These are phyloP conservation scores for Isabelozyma heimii DNA, from an alignment of 805 yeast genomes.

Conservation along the genomic window DNA sequence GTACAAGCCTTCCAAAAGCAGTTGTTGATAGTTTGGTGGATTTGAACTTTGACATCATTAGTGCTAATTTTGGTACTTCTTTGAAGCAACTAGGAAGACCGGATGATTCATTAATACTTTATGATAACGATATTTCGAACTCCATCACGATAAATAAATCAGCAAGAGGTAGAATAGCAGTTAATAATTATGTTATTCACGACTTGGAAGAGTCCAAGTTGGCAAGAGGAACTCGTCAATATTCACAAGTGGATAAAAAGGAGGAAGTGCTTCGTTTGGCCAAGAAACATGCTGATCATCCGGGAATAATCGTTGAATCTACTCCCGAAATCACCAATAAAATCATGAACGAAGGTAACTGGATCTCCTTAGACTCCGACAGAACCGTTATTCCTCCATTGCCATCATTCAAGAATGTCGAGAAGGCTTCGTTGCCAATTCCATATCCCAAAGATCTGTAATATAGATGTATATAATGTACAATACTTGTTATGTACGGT, in stretches of 20 bases:
- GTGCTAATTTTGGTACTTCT: constrained; percentile 9
- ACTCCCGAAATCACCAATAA: constrained; percentile 35
- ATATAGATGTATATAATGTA: background rate
- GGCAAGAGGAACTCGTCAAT: background rate
- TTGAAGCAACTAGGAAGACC: constrained; percentile 3
- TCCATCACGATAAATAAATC: constrained; percentile 24
- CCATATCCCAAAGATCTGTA: constrained; percentile 26
- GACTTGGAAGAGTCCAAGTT: constrained; percentile 10
- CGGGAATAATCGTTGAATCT: constrained; percentile 31
- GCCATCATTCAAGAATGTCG: constrained; percentile 64
- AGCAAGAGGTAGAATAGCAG: constrained; percentile 19
- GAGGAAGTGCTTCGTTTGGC: constrained; percentile 17
- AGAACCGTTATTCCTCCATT: constrained; percentile 27
- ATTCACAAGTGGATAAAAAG: constrained; percentile 7
- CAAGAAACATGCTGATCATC: constrained; percentile 26
- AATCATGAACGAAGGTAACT: constrained; percentile 13
- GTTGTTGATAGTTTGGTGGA: constrained; percentile 38
- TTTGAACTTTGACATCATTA: constrained; percentile 14
- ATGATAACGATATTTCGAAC: constrained; percentile 21
- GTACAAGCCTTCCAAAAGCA: constrained; percentile 47
- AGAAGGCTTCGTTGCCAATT: constrained; percentile 52
- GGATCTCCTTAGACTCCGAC: constrained; percentile 17
- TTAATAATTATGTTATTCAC: constrained; percentile 14
- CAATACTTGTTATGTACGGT: background rate
- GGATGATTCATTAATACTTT: constrained; percentile 10